Evolutionary conservation across 1,284 basidiomycete species (phyloP).

Genomic region (Puccinia brachypodii): DNA sequence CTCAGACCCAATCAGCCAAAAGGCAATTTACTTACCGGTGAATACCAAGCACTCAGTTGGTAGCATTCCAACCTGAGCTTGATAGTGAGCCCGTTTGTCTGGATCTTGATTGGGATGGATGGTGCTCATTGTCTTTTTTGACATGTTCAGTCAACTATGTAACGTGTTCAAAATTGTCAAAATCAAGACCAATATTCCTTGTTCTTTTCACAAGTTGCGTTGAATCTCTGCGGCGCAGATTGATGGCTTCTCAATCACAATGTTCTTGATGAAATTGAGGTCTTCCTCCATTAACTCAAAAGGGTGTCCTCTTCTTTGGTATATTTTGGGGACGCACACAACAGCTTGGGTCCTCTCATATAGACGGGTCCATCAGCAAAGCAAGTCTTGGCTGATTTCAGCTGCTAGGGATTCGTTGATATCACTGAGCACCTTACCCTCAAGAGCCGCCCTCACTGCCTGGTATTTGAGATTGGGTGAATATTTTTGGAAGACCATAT

Average conservation of each 20-base stretch:
- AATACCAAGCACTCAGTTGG: neutral
- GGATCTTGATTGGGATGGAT: neutral
- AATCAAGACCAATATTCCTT: too few species aligned
- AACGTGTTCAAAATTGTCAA: too few species aligned
- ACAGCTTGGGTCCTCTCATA: neutral
- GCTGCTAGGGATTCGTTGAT: neutral
- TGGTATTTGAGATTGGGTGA: neutral
- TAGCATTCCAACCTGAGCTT: neutral
- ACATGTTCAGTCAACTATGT: too few species aligned
- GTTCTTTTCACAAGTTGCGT: too few species aligned
- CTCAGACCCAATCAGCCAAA: too few species aligned
- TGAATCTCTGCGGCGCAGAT: too few species aligned
- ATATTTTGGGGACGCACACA: neutral
- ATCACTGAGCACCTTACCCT: neutral
- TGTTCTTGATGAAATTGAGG: too few species aligned
- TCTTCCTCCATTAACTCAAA: neutral
- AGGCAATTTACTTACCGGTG: neutral
- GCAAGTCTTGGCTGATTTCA: neutral
- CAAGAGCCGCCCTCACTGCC: neutral
- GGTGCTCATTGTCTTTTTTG: neutral
- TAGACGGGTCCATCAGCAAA: neutral
- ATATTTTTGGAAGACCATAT: neutral
- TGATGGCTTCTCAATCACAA: neutral
- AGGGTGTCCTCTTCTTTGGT: too few species aligned
- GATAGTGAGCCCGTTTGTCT: neutral